A percentile compares a stretch with the other conserved stretches of the same genome.
These are phyloP conservation scores for Boletellus sp. DNA, from an alignment of 1,284 basidiomycete species.

Conservation along the genomic window DNA sequence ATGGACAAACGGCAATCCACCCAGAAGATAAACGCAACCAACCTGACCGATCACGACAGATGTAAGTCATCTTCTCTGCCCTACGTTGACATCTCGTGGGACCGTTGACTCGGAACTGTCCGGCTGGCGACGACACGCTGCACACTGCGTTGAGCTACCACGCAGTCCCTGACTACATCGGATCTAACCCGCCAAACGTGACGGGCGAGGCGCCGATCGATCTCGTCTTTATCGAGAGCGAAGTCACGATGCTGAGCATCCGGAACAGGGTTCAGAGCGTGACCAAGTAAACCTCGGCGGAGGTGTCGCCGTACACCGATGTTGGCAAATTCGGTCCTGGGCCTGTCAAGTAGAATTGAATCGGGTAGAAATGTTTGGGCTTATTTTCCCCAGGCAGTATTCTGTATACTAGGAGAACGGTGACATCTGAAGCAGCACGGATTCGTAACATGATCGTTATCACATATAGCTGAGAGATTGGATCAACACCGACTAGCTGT, in stretches of 20 bases:
- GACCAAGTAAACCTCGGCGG: constrained; percentile 47
- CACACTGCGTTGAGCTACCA: constrained; percentile 60
- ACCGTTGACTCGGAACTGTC: not conserved
- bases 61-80: constrained; percentile 46
- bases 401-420: too few relatives aligned
- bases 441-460: too few relatives aligned
- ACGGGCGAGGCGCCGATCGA: constrained; percentile 53
- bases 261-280: constrained; percentile 52
- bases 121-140: constrained; percentile 61
- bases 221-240: constrained; percentile 60
- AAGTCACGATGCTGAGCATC: constrained; percentile 50
- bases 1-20: constrained; percentile 41
- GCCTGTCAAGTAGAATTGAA: constrained; percentile 56
- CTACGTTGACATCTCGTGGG: not conserved
- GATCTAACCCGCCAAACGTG: constrained; percentile 50
- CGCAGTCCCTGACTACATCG: constrained; percentile 53
- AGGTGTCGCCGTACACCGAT: constrained; percentile 54
- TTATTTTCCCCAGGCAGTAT: too few relatives aligned
- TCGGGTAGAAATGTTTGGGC: too few relatives aligned
- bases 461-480: too few relatives aligned
- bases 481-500: too few relatives aligned
- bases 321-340: constrained; percentile 49
- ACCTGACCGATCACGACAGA: constrained; percentile 69
- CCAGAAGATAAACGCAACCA: constrained; percentile 28
- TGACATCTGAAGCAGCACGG: too few relatives aligned